Percentiles rank a stretch among this genome's conserved stretches.
phyloP scores from a whole-genome alignment of 2,329 filamentous ascomycete species.

The Colletotrichum sp. region DNA sequence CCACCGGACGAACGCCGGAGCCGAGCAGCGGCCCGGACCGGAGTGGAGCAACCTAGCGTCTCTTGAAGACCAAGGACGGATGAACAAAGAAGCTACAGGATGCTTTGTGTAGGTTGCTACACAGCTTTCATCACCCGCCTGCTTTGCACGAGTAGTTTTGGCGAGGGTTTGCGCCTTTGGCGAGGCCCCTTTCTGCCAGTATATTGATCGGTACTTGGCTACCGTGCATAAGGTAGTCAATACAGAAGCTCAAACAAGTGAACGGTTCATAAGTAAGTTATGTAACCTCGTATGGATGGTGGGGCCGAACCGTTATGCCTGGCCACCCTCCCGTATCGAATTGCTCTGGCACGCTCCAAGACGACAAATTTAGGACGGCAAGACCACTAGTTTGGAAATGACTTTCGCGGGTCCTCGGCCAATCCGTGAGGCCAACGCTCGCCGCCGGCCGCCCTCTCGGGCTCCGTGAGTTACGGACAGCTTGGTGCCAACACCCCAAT shows the following conservation, averaged over 20 bases:
- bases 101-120: not conserved
- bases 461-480: not conserved
- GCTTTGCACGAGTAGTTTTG: fast-evolving
- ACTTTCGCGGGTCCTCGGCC: not conserved
- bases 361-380: not conserved
- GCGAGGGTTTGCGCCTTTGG: not conserved
- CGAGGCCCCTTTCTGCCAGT: not conserved
- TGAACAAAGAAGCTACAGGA: not conserved
- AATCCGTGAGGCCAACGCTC: not conserved
- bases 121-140: fast-evolving
- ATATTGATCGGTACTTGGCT: not conserved
- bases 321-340: not conserved
- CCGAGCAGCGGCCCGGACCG: not conserved
- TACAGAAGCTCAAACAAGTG: not conserved
- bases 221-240: not conserved
- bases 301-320: not conserved
- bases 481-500: not conserved
- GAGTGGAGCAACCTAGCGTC: not conserved
- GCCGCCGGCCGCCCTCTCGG: not conserved
- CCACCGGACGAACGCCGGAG: not conserved
- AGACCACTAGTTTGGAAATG: not conserved
- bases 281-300: not conserved
- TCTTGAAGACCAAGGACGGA: not conserved
- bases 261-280: not conserved
- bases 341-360: not conserved